A percentile compares a stretch with the other conserved stretches of the same genome.
These are phyloP conservation scores for Micromonas pusilla DNA, from an alignment of 139 green algal genomes.

Conservation along the genomic window DNA sequence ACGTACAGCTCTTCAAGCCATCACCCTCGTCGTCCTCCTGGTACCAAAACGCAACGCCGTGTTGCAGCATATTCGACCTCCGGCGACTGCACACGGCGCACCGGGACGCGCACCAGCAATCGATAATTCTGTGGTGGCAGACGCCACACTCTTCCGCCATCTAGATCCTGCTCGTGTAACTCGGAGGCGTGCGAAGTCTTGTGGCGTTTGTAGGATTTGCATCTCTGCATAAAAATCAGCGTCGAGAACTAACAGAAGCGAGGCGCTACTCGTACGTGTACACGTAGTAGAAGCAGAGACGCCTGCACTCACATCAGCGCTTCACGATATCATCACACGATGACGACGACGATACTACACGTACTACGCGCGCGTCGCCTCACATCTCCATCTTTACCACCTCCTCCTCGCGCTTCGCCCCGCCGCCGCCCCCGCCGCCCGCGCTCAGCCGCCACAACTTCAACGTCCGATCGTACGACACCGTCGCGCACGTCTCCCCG, in stretches of 20 bases:
- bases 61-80: neutral
- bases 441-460: neutral
- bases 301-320: no score
- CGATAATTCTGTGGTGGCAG: neutral
- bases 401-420: neutral
- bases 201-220: no score
- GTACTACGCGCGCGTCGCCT: no score
- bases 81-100: neutral
- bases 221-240: no score
- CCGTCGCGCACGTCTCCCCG: neutral
- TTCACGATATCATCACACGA: no score
- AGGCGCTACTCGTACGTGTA: no score
- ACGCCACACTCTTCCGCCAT: neutral
- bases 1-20: neutral
- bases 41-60: neutral
- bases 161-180: neutral
- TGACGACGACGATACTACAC: no score
- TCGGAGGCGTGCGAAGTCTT: no score
- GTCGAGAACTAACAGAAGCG: no score
- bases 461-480: neutral
- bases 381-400: neutral
- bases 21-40: neutral
- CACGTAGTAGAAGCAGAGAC: no score
- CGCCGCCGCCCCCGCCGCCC: no score
- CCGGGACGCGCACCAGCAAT: neutral